phyloP scores from a whole-genome alignment of 2,329 filamentous ascomycete species.

The Paraphaeosphaeria sporulosa region DNA sequence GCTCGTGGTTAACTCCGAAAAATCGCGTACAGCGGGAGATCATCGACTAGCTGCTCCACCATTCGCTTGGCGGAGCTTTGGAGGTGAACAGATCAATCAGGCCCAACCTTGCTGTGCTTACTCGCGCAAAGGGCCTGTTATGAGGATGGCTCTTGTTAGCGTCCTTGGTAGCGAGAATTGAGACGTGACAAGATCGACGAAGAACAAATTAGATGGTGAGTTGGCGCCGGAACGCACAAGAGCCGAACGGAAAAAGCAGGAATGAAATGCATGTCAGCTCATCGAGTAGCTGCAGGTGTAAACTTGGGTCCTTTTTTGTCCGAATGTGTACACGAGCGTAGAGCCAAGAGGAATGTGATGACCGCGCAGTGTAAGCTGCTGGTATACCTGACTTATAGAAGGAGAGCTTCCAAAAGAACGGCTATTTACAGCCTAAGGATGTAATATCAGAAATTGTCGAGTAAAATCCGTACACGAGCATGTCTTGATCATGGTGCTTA shows the following conservation, averaged over 20 bases:
- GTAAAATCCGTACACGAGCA: no score
- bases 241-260: slow-evolving; percentile 6
- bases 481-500: no score
- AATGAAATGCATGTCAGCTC: neutral
- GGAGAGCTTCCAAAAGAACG: neutral
- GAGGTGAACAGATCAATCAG: neutral
- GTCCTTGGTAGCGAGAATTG: neutral
- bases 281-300: neutral
- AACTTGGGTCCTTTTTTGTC: neutral
- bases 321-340: neutral
- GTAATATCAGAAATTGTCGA: no score
- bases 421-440: no score
- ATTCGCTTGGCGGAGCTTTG: neutral
- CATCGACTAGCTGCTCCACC: neutral
- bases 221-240: slow-evolving; percentile 6
- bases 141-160: neutral
- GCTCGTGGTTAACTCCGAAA: neutral
- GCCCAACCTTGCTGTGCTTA: neutral
- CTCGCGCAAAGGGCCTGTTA: neutral
- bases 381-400: neutral
- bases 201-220: neutral
- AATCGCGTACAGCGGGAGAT: neutral
- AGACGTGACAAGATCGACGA: neutral
- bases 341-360: neutral
- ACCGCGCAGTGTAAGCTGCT: neutral